phyloP scores from a whole-genome alignment of 495 filamentous ascomycete species.

The Choiromyces venosus region DNA sequence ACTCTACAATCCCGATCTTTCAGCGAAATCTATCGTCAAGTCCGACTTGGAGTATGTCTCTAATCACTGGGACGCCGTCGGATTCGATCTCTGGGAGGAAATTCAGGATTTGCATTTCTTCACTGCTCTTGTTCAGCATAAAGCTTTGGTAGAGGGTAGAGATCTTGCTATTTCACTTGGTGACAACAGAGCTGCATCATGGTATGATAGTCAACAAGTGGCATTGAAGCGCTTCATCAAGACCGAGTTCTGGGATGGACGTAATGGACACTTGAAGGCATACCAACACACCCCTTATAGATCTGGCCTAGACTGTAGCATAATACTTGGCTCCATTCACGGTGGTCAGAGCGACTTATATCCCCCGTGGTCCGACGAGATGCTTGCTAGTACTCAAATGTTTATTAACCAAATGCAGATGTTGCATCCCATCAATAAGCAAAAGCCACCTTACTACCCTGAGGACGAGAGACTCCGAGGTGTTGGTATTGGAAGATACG shows the following conservation, averaged over 20 bases:
- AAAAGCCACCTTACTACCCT: conserved; percentile 23
- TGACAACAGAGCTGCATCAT: conserved; percentile 42
- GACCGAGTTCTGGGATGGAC: conserved; percentile 41
- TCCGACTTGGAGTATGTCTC: conserved; percentile 53
- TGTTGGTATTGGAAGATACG: conserved; percentile 46
- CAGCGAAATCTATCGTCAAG: conserved; percentile 47
- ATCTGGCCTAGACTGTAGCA: conserved; percentile 44
- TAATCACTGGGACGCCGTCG: conserved; percentile 47
- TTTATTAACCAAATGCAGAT: conserved; percentile 42
- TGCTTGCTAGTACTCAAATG: conserved; percentile 44
- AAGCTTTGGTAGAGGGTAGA: conserved; percentile 43
- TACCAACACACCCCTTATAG: conserved; percentile 40
- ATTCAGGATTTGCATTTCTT: conserved; percentile 56
- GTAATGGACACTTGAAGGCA: conserved; percentile 43
- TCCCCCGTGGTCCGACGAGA: conserved; percentile 43
- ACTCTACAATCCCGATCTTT: conserved; percentile 41
- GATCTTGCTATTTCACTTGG: conserved; percentile 40
- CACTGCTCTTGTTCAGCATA: conserved; percentile 54
- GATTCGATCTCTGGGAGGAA: conserved; percentile 55
- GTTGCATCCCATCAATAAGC: conserved; percentile 43
- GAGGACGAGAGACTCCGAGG: conserved; percentile 36
- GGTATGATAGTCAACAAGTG: conserved; percentile 43
- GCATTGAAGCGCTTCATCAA: conserved; percentile 37
- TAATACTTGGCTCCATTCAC: conserved; percentile 45
- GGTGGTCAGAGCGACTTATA: conserved; percentile 37